Evolutionary conservation across 176 grass and related monocot genomes (phyloP).

Genomic region (Lolium multiflorum): DNA sequence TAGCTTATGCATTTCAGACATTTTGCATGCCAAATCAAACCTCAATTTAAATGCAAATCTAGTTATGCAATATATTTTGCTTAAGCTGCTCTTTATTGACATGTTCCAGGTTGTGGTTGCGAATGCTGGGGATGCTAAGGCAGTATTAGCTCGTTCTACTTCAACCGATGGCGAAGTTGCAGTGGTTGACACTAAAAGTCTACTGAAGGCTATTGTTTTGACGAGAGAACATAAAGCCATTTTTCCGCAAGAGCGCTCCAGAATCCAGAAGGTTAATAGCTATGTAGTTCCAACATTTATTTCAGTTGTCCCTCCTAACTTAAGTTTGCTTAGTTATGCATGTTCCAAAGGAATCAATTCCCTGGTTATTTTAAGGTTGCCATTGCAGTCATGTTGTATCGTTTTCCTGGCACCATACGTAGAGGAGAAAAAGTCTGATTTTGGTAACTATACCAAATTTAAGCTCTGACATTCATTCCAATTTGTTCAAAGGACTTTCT

Average conservation of each 20-base stretch:
- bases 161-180: conserved; percentile 39
- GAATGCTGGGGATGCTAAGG: conserved; percentile 95
- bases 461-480: not conserved
- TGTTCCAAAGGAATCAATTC: not conserved
- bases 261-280: conserved; percentile 83
- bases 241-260: conserved; percentile 80
- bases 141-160: conserved; percentile 77
- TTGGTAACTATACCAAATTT: not conserved
- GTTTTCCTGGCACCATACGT: not conserved
- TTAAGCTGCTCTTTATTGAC: conserved; percentile 25
- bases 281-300: conserved; percentile 15
- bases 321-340: conserved; percentile 7
- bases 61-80: not conserved
- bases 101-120: conserved; percentile 76
- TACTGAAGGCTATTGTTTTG: conserved; percentile 89
- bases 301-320: not conserved
- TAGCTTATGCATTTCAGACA: conserved; percentile 9
- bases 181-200: conserved; percentile 30
- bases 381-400: not conserved
- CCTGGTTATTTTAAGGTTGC: not conserved
- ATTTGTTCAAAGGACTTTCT: not conserved
- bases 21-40: not conserved
- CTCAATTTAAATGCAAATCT: not conserved
- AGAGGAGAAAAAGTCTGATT: not conserved
- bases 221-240: conserved; percentile 99